Base-by-base conservation (phyloP, 2,329 filamentous ascomycete genomes). In the Scytalidium sp. region DNA sequence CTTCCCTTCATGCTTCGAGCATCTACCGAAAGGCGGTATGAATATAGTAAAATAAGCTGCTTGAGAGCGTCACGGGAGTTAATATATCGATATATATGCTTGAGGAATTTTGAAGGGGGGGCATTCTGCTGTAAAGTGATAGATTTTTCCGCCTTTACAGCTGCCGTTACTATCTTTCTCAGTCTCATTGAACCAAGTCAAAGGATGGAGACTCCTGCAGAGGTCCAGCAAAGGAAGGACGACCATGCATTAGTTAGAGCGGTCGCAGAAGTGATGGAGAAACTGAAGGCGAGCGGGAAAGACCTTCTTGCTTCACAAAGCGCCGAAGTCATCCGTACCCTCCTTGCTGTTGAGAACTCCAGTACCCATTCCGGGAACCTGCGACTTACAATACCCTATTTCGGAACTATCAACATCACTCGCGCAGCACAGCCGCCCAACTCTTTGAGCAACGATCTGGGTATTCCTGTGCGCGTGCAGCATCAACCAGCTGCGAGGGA, bases 1-100 rank as follows among this genome's bases (percentile, higher is more conserved):
- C 45, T 65, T 13, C 63, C 62, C 21, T 65, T 62, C 45, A 65
- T 65, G 63, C 51, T 65, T n/a, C 56, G 58, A 36, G 60, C 62
- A 4, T 51, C 59, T 8, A 64, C 55, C 2, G 62, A 65, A 45
- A 53, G 60, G 15, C 59, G 60, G 2, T 64, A 59, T 46, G 62
- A 65, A 17, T 65, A 64, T 48, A 63, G 56, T 46, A 64, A 60
- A 52, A 60, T 65, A 29, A 56, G 52, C 21, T 65, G 62, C 43
- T 41, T 63, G 5, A 63, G 52, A 47, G 56, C 62, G 15, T 63
- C 58, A 5, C 47, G 62, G 44, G 60, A 63, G 43, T 53, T 60
- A 36, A 53, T 64, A 19, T 54, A 49, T 20, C 51, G 63, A 17
- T 65, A 62, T 44, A 42, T 64, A 2, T 51, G 55, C 1, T 53